Conservation (phyloP, 2,329 filamentous ascomycete genomes). For the Colletotrichum magnum region DNA sequence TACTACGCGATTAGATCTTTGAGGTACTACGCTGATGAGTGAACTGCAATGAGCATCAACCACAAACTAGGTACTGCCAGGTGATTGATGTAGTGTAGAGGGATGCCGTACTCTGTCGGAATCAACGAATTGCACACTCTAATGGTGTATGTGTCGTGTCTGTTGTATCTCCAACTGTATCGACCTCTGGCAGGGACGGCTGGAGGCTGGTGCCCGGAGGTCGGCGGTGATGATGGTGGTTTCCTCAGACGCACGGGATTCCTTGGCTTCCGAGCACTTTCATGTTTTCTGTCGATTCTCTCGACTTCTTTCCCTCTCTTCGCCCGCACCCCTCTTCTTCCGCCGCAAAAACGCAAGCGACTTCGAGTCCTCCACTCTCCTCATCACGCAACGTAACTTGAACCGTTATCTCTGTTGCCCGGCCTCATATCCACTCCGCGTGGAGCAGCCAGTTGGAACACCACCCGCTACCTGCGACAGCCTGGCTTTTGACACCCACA, state of each 20-base stretch:
- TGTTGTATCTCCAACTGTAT: background rate
- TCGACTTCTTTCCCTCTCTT: slow-evolving; percentile 2
- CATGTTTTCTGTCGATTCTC: slow-evolving; percentile 2
- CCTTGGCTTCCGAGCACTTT: slow-evolving; percentile 25
- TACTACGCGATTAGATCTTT: too few relatives aligned
- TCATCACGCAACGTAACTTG: slow-evolving; percentile 25
- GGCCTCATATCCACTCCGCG: slow-evolving; percentile 24
- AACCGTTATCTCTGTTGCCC: slow-evolving; percentile 36
- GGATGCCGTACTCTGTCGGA: too few relatives aligned
- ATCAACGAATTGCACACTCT: too few relatives aligned
- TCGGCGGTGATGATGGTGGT: too few relatives aligned
- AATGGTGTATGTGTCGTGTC: too few relatives aligned
- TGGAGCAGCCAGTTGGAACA: slow-evolving; percentile 36
- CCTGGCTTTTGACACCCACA: slow-evolving; percentile 33
- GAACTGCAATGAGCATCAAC: too few relatives aligned
- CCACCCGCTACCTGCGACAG: slow-evolving; percentile 34
- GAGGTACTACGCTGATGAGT: too few relatives aligned
- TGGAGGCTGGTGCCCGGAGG: background rate
- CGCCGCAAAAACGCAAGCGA: background rate
- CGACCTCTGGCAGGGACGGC: background rate
- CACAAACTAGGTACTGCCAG: too few relatives aligned
- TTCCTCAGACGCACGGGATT: slow-evolving; percentile 4
- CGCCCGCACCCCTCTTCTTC: background rate
- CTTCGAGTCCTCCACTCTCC: slow-evolving; percentile 9
- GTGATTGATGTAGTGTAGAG: too few relatives aligned